These are phyloP conservation scores for Fraxinus albicans DNA, from an alignment of 305 asterid genomes.

Conservation along the genomic window DNA sequence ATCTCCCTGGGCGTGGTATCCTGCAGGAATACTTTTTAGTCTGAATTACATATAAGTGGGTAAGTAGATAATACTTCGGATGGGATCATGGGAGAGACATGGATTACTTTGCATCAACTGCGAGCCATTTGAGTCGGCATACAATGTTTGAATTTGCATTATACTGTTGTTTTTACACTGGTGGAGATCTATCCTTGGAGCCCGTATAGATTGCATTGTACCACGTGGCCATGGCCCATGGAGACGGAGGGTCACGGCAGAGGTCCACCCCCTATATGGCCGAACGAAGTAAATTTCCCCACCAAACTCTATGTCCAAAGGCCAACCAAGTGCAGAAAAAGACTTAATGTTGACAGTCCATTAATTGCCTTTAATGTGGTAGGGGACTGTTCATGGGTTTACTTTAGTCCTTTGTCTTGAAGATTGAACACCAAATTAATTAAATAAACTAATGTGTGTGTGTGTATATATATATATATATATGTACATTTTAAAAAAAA, in stretches of 20 bases:
- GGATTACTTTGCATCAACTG: neutral
- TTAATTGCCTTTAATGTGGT: neutral
- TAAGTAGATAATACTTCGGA: neutral
- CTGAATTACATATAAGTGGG: too few relatives aligned
- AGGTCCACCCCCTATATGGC: neutral
- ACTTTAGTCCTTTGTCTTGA: neutral
- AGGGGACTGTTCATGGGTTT: neutral
- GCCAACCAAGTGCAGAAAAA: neutral
- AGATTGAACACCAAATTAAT: neutral
- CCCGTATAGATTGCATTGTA: neutral
- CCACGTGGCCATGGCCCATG: neutral
- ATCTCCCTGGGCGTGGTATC: neutral
- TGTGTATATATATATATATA: too few relatives aligned
- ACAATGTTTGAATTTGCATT: neutral
- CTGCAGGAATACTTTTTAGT: neutral
- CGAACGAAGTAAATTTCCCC: conserved; percentile 23
- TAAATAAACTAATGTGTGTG: neutral
- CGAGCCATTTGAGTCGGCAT: neutral
- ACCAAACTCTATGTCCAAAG: conserved; percentile 20
- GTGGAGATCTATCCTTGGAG: neutral
- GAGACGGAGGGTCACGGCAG: neutral
- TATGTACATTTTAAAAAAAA: too few relatives aligned
- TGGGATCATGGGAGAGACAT: neutral
- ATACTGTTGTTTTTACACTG: neutral
- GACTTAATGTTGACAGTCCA: conserved; percentile 3